phyloP scores from a whole-genome alignment of 2,329 filamentous ascomycete genomes.

The Fusarium pseudocircinatum region DNA sequence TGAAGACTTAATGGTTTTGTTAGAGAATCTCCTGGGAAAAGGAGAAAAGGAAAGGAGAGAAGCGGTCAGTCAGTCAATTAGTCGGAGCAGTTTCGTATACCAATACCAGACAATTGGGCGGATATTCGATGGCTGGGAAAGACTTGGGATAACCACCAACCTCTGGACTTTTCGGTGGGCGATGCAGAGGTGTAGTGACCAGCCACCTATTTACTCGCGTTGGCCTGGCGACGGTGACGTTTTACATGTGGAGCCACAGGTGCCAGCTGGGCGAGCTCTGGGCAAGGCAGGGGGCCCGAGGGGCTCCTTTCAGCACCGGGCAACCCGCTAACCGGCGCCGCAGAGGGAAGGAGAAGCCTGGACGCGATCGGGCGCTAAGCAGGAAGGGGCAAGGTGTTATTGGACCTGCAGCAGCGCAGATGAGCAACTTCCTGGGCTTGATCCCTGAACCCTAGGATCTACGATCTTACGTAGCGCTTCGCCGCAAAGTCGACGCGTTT shows the following conservation, averaged over 20 bases:
- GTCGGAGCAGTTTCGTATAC: constrained; percentile 28
- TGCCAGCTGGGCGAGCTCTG: constrained; percentile 9
- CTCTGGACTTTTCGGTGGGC: constrained; percentile 39
- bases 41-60: constrained; percentile 29
- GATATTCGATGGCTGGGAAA: constrained; percentile 41
- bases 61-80: constrained; percentile 30
- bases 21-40: constrained; percentile 27
- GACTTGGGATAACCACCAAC: constrained; percentile 36
- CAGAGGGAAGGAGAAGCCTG: constrained; percentile 17
- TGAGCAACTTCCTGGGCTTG: constrained; percentile 23
- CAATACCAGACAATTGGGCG: constrained; percentile 24
- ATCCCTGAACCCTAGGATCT: constrained; percentile 38
- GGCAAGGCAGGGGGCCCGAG: background rate
- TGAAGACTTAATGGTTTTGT: constrained; percentile 36
- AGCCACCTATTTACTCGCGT: constrained; percentile 44
- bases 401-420: constrained; percentile 34
- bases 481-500: constrained; percentile 14
- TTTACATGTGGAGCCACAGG: constrained; percentile 18
- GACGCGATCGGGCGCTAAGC: background rate
- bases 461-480: constrained; percentile 36
- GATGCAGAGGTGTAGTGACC: constrained; percentile 28
- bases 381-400: constrained; percentile 11
- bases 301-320: constrained; percentile 28
- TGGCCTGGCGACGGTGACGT: constrained; percentile 41
- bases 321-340: constrained; percentile 34